These are phyloP conservation scores for Agrostemma githago DNA, from an alignment of 148 eudicot species.

Conservation along the genomic window DNA sequence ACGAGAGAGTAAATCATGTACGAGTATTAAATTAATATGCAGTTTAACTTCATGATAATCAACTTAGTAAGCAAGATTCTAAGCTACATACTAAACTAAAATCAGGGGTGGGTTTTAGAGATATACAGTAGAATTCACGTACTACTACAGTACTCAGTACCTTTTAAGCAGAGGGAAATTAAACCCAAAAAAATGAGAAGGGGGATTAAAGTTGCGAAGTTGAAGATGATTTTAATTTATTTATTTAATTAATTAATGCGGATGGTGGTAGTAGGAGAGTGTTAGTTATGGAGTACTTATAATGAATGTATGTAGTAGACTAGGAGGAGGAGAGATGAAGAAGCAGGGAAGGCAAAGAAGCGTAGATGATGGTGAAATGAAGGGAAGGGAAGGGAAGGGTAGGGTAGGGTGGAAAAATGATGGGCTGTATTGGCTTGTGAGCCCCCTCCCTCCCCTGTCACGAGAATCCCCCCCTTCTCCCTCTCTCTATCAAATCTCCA, in stretches of 20 bases:
- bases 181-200: background rate
- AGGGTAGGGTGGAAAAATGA: conserved; percentile 10
- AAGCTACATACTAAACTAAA: background rate
- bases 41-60: background rate
- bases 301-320: too few species aligned
- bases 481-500: background rate
- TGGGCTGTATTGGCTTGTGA: conserved; percentile 31
- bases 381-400: conserved; percentile 6
- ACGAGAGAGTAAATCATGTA: background rate
- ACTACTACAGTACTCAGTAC: too few species aligned
- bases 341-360: conserved; percentile 22
- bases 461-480: background rate
- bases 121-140: too few species aligned
- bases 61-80: background rate
- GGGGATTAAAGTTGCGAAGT: conserved; percentile 12
- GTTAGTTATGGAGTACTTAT: background rate
- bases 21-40: background rate
- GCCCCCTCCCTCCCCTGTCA: conserved; percentile 17
- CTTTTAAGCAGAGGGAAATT: too few species aligned
- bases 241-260: too few species aligned
- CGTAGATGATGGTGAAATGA: conserved; percentile 26
- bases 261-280: too few species aligned
- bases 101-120: background rate
- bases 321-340: background rate
- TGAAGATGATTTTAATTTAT: background rate